phyloP scores from a whole-genome alignment of 345 rosid species.

The Cardamine resedifolia region DNA sequence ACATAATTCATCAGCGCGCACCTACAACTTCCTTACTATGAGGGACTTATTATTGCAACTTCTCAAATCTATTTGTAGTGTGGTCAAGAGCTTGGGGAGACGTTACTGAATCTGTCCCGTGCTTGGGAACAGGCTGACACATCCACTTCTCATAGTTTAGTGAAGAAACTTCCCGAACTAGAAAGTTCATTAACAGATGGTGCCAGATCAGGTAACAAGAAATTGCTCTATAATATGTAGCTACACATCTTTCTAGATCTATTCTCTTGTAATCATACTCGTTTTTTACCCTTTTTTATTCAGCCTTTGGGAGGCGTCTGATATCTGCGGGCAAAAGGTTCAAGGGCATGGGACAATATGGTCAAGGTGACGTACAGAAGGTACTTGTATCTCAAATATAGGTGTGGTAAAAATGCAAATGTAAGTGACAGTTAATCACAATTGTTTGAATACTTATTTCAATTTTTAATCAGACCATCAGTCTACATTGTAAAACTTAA shows the following conservation, averaged over 20 bases:
- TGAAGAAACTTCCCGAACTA: constrained; percentile 55
- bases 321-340: constrained; percentile 82
- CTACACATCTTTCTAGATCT: constrained; percentile 24
- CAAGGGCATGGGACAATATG: constrained; percentile 89
- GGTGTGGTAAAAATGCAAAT: background rate
- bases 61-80: constrained; percentile 49
- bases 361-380: constrained; percentile 88
- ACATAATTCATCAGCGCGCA: too few species aligned
- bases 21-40: constrained; percentile 1
- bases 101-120: constrained; percentile 64
- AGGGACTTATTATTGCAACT: background rate
- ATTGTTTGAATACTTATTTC: background rate
- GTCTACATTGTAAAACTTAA: background rate
- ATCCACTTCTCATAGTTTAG: constrained; percentile 60
- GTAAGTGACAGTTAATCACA: background rate
- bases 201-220: constrained; percentile 69
- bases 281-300: constrained; percentile 36
- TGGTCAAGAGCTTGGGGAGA: constrained; percentile 78
- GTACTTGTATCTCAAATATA: constrained; percentile 43
- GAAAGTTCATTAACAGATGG: constrained; percentile 51
- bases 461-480: background rate
- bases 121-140: constrained; percentile 87
- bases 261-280: constrained; percentile 30
- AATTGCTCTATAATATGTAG: constrained; percentile 28
- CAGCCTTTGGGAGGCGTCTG: constrained; percentile 87